phyloP scores from a whole-genome alignment of 2,329 filamentous ascomycete species.

The Rhynchosporium agropyri region DNA sequence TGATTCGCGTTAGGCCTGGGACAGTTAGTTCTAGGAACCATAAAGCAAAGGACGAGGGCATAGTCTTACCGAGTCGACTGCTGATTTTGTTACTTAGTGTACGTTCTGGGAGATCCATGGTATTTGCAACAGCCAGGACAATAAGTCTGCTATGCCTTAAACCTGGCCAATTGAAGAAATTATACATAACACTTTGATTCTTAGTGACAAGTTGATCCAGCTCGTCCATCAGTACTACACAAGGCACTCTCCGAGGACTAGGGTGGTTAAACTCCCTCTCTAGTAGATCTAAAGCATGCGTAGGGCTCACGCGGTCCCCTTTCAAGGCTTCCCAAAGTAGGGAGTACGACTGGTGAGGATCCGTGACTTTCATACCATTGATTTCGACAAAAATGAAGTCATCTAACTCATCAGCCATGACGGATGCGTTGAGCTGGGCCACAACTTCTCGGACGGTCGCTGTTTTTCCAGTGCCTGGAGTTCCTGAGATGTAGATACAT shows the following conservation, averaged over 20 bases:
- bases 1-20: slow-evolving; percentile 82
- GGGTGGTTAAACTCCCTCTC: slow-evolving; percentile 93
- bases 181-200: slow-evolving; percentile 99
- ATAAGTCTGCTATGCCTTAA: slow-evolving; percentile 89
- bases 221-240: slow-evolving; percentile 98
- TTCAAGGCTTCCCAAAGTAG: slow-evolving; percentile 95
- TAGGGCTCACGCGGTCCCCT: slow-evolving; percentile 87
- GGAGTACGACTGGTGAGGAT: slow-evolving; percentile 94
- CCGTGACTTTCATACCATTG: slow-evolving; percentile 99
- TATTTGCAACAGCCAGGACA: slow-evolving; percentile 96
- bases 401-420: slow-evolving; percentile 87
- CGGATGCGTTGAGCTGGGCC: slow-evolving; percentile 82
- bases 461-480: slow-evolving; percentile 95
- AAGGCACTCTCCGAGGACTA: slow-evolving; percentile 86
- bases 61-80: slow-evolving; percentile 65
- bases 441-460: slow-evolving; percentile 96
- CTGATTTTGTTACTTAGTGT: slow-evolving; percentile 99
- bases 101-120: slow-evolving; percentile 95
- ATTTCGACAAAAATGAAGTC: slow-evolving; percentile 99
- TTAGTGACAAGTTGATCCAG: slow-evolving; percentile 96
- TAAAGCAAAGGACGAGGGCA: neutral
- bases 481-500: slow-evolving; percentile 99
- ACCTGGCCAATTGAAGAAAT: slow-evolving; percentile 99
- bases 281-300: slow-evolving; percentile 86
- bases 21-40: slow-evolving; percentile 12